A percentile compares a stretch with the other conserved stretches of the same genome.
Conservation (phyloP, 2,329 filamentous ascomycete species). For the Botrytis fabae region DNA sequence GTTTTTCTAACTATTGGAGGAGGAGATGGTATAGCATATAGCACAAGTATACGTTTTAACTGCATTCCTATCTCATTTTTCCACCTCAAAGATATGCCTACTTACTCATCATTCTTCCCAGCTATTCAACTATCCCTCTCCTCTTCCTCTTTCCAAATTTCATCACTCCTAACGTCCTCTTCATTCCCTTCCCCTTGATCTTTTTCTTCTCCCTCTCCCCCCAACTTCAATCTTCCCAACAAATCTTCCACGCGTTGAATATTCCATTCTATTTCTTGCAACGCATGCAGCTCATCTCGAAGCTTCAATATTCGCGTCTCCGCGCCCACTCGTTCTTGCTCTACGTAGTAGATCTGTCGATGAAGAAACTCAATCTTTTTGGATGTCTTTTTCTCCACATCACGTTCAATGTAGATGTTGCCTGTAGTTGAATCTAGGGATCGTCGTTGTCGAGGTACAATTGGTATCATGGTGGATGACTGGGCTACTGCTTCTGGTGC, state of each 20-base stretch:
- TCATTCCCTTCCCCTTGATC: no score
- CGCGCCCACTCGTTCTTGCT: not conserved
- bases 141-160: not conserved
- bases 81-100: not conserved
- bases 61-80: not conserved
- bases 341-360: not conserved
- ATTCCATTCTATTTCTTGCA: not conserved
- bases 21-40: not conserved
- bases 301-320: not conserved
- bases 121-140: not conserved
- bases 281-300: not conserved
- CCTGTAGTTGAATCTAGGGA: not conserved
- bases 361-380: not conserved
- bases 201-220: not conserved
- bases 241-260: not conserved
- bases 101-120: not conserved
- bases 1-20: not conserved
- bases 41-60: not conserved
- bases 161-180: not conserved
- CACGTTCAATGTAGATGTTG: not conserved
- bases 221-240: accelerated
- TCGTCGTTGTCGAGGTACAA: not conserved
- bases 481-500: not conserved
- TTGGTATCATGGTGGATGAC: not conserved
- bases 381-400: not conserved